Base-by-base conservation (phyloP, 768 basidiomycete genomes). In the Mycena olivaceomarginata region DNA sequence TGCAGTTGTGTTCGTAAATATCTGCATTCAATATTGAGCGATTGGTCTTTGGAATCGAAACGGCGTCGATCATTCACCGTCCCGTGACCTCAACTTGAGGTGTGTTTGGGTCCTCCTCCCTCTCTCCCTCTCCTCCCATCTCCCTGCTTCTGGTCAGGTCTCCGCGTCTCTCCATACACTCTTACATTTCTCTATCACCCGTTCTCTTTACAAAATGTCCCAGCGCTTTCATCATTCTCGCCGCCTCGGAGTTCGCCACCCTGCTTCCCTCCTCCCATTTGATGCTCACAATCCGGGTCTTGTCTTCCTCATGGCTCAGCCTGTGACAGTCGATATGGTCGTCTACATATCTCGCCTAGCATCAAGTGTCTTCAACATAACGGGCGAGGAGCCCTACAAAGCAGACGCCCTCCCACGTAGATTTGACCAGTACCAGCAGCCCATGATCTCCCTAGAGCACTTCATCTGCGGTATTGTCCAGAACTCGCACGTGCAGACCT, bases 271-370 rank as follows among this genome's bases (percentile, higher is more conserved):
- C 81, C 84, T 97, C 69, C 94, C 95, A 77, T 87, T 91, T 71
- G 90, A 90, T 76, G 85, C 89, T 80, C 98, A 99, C 89, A 93
- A 96, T 86, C 94, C 94, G 31, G 92, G 91, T 76, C 91, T 99
- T 77, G 88, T 98, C 76, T 90, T 92, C 80, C 94, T 99, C 80
- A 90, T 99, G 87, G 88, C 91, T 79, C 92, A 90, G 81, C 92
- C 91, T 40, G 96, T 99, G 63, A 92, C 96, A 7, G 87, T 90
- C 82, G 95, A 97, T 74, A 97, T 99, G 94, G 92, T 99, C 84
- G 84, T 92, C 74, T 94, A 96, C 86, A 92, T 99, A 81, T 96
- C 97, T 67, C 91, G 92, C 82, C 92, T 94, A 88, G 91, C 94
- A 59, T 91, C 91, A 79, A 92, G 90, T 76, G 94, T 96, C 77